phyloP scores from a whole-genome alignment of 768 basidiomycete species.

The Mycena galopus region DNA sequence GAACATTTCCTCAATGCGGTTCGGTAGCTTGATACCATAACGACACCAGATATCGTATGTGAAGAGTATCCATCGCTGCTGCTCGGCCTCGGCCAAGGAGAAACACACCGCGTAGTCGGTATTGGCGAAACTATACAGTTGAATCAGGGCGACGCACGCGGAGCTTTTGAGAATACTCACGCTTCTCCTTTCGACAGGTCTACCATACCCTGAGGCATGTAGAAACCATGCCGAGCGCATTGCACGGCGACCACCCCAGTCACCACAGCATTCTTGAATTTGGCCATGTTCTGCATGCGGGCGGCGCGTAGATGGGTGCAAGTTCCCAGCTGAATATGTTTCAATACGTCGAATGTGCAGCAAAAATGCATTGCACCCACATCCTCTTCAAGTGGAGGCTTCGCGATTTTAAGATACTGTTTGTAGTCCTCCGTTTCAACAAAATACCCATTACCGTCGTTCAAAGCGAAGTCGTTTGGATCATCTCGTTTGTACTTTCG shows the following conservation, averaged over 20 bases:
- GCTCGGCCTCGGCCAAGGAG: constrained; percentile 27
- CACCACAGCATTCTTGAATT: background rate
- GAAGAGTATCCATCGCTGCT: constrained; percentile 37
- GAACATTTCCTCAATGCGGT: background rate
- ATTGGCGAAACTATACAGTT: constrained; percentile 34
- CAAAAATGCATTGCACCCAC: background rate
- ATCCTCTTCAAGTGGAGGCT: background rate
- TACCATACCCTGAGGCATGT: constrained; percentile 37
- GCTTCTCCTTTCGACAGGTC: constrained; percentile 45
- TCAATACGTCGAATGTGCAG: background rate
- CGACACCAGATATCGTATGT: constrained; percentile 49
- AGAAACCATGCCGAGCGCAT: constrained; percentile 46
- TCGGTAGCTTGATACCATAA: background rate
- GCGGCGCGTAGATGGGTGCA: background rate
- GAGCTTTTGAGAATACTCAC: constrained; percentile 21
- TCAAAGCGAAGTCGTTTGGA: background rate
- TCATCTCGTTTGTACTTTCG: background rate
- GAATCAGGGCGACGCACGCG: background rate
- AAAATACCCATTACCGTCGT: background rate
- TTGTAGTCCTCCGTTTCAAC: background rate
- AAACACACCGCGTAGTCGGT: constrained; percentile 42
- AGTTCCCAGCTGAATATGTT: background rate
- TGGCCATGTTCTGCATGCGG: background rate
- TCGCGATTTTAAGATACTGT: background rate
- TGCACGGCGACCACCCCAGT: constrained; percentile 27